A percentile compares a stretch with the other conserved stretches of the same genome.
These are phyloP conservation scores for Colletotrichum sidae DNA, from an alignment of 2,329 filamentous ascomycete genomes.

Conservation along the genomic window DNA sequence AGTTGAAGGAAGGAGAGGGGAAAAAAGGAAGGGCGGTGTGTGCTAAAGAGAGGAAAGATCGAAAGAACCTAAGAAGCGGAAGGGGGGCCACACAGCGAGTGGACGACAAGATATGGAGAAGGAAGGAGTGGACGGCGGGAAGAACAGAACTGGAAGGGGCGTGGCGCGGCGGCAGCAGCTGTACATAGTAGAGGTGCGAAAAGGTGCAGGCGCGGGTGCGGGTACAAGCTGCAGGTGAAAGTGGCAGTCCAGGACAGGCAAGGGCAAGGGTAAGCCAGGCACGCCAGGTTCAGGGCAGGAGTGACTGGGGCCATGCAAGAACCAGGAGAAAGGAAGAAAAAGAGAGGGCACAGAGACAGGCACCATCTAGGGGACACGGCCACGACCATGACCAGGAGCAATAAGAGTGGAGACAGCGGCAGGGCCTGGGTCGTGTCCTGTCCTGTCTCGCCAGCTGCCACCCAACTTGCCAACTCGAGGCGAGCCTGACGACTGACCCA, in stretches of 20 bases:
- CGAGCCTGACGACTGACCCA: slow-evolving; percentile 23
- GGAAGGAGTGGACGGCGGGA: slow-evolving; percentile 45
- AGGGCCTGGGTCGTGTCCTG: slow-evolving; percentile 23
- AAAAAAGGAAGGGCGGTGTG: slow-evolving; percentile 47
- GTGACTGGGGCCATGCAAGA: too few relatives aligned
- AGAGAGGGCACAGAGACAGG: slow-evolving; percentile 5
- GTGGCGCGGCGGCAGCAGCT: slow-evolving; percentile 43
- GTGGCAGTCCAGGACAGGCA: slow-evolving; percentile 1
- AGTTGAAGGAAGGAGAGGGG: slow-evolving; percentile 41
- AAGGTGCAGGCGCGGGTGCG: neutral
- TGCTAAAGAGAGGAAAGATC: slow-evolving; percentile 45
- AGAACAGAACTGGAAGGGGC: slow-evolving; percentile 47
- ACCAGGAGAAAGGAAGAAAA: slow-evolving; percentile 23
- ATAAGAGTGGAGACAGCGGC: slow-evolving; percentile 28
- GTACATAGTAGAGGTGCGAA: slow-evolving; percentile 1
- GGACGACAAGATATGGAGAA: slow-evolving; percentile 43
- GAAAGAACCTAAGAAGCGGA: slow-evolving; percentile 46
- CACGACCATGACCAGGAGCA: slow-evolving; percentile 13
- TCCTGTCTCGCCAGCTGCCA: slow-evolving; percentile 7
- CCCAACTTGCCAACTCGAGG: slow-evolving; percentile 26
- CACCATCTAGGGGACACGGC: slow-evolving; percentile 17
- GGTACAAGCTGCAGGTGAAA: too few relatives aligned
- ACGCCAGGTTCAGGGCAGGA: slow-evolving; percentile 22
- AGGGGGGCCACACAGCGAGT: slow-evolving; percentile 43
- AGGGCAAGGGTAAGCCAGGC: slow-evolving; percentile 16